A percentile compares a stretch with the other conserved stretches of the same genome.
Evolutionary conservation across 208 protist genomes (phyloP).

Genomic region (Trichomonas vaginalis): DNA sequence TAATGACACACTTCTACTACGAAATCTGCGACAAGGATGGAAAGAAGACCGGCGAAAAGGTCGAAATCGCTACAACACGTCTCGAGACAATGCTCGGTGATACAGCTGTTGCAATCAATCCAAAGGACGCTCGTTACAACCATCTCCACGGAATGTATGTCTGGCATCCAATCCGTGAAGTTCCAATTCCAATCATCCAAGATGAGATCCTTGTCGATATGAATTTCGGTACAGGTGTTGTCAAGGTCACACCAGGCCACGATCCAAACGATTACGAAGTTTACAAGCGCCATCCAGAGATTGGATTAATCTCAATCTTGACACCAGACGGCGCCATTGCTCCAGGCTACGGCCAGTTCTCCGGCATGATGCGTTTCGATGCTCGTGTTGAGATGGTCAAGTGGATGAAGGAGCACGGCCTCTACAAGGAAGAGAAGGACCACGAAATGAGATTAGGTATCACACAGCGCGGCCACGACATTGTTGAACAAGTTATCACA

Average conservation of each 20-base stretch:
- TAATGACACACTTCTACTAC: conserved; percentile 25
- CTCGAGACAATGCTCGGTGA: conserved; percentile 90
- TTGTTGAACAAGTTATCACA: conserved; percentile 94
- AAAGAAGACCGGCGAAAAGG: background rate
- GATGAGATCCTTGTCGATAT: conserved; percentile 85
- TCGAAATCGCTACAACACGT: conserved; percentile 64
- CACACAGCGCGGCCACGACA: conserved; percentile 55
- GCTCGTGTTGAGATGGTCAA: conserved; percentile 55
- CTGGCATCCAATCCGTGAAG: conserved; percentile 75
- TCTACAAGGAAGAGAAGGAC: conserved; percentile 60
- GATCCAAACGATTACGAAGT: conserved; percentile 97
- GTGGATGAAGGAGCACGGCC: conserved; percentile 64
- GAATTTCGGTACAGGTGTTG: conserved; percentile 75
- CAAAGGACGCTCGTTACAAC: conserved; percentile 82
- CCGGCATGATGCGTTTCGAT: conserved; percentile 82
- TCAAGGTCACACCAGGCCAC: conserved; percentile 97
- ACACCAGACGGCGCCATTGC: conserved; percentile 75
- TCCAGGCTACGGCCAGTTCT: conserved; percentile 44
- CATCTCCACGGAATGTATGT: conserved; percentile 67
- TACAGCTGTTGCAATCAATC: conserved; percentile 80
- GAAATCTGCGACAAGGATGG: conserved; percentile 17
- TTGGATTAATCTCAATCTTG: conserved; percentile 75
- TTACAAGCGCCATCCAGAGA: conserved; percentile 71
- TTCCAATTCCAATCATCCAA: conserved; percentile 78
- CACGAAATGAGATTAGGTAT: conserved; percentile 28